Percentiles rank a stretch among this genome's conserved stretches.
Evolutionary conservation across 2,329 filamentous ascomycete genomes (phyloP).

Genomic region (Fonsecaea monophora): DNA sequence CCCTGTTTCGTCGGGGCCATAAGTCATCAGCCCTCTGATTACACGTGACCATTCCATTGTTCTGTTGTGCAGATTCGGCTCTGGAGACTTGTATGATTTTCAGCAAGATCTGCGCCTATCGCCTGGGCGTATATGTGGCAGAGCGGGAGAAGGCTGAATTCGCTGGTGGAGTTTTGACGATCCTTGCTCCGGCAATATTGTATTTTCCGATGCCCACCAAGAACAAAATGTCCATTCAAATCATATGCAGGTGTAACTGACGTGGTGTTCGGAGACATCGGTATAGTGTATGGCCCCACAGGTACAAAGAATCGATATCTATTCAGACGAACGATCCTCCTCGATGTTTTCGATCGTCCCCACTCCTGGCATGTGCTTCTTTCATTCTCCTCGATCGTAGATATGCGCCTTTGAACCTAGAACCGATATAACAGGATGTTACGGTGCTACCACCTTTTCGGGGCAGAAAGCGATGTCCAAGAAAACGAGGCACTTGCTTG

Average conservation of each 20-base stretch:
- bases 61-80: background rate
- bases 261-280: background rate
- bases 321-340: background rate
- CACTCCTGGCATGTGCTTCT: background rate
- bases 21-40: background rate
- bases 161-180: background rate
- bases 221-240: background rate
- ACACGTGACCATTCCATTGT: background rate
- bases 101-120: background rate
- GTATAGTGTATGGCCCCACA: background rate
- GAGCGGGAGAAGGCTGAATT: background rate
- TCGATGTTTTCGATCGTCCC: background rate
- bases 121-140: background rate
- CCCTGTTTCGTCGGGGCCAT: background rate
- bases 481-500: conserved; percentile 58
- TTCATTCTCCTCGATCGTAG: background rate
- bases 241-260: background rate
- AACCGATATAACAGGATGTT: background rate
- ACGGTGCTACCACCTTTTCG: conserved; percentile 51
- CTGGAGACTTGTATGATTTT: background rate
- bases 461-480: conserved; percentile 56
- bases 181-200: background rate
- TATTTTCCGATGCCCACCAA: background rate
- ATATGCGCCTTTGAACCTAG: background rate
- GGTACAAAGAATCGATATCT: background rate